These are phyloP conservation scores for Aschersonia sp. DNA, from an alignment of 2,329 filamentous ascomycete species.

Conservation along the genomic window DNA sequence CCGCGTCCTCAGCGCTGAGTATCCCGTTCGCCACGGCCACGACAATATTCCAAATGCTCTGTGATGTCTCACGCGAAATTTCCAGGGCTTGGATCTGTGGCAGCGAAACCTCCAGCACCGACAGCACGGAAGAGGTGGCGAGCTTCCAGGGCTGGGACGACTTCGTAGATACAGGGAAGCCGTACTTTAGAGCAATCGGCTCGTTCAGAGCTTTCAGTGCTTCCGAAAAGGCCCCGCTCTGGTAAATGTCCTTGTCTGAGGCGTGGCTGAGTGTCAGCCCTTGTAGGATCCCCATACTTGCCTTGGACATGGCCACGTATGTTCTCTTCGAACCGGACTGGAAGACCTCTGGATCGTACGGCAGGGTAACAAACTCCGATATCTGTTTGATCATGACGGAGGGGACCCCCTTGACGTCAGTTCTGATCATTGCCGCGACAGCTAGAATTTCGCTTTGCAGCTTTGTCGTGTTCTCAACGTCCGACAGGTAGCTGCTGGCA, in stretches of 20 bases:
- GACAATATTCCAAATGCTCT: slow-evolving; percentile 56
- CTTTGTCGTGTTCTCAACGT: slow-evolving; percentile 58
- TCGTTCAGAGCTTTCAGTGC: slow-evolving; percentile 52
- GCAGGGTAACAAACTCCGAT: slow-evolving; percentile 55
- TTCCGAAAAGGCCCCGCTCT: slow-evolving; percentile 47
- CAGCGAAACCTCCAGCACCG: slow-evolving; percentile 52
- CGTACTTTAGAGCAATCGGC: slow-evolving; percentile 68
- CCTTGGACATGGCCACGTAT: slow-evolving; percentile 80
- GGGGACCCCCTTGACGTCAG: slow-evolving; percentile 48
- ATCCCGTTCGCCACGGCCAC: slow-evolving; percentile 54
- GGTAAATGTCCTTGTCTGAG: slow-evolving; percentile 51
- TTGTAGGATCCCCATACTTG: slow-evolving; percentile 58
- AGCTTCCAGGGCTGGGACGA: slow-evolving; percentile 63
- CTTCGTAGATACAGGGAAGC: slow-evolving; percentile 57
- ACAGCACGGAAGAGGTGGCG: slow-evolving; percentile 56
- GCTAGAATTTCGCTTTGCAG: slow-evolving; percentile 58
- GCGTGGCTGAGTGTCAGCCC: slow-evolving; percentile 44
- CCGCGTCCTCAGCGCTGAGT: slow-evolving; percentile 45
- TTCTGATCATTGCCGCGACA: slow-evolving; percentile 51
- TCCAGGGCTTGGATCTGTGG: slow-evolving; percentile 38
- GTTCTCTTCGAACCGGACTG: slow-evolving; percentile 43
- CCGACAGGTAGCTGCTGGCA: slow-evolving; percentile 51
- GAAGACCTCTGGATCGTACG: slow-evolving; percentile 35
- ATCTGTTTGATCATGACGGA: slow-evolving; percentile 55
- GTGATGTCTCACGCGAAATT: slow-evolving; percentile 28